These are phyloP conservation scores for Populus hybrid DNA, from an alignment of 441 rosid species.

Conservation along the genomic window DNA sequence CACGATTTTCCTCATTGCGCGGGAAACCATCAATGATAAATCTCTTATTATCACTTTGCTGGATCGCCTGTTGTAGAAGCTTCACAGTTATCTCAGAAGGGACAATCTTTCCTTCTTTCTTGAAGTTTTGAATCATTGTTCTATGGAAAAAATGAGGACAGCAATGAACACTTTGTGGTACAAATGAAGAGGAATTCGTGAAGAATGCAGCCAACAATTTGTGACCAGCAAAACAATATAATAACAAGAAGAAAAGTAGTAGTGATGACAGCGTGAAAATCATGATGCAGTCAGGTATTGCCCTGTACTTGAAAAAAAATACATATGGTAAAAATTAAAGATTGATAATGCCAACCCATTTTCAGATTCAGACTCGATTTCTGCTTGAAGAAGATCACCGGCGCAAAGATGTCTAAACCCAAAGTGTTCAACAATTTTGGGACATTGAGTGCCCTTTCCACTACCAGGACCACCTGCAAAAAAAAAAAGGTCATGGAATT, in stretches of 20 bases:
- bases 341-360: constrained; percentile 35
- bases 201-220: not conserved
- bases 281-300: not conserved
- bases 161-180: not conserved
- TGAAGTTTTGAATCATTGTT: constrained; percentile 43
- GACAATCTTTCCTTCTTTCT: constrained; percentile 54
- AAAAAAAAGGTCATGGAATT: not conserved
- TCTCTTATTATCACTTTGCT: constrained; percentile 38
- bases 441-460: constrained; percentile 68
- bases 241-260: not conserved
- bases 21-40: constrained; percentile 61
- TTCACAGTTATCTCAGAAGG: constrained; percentile 51
- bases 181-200: not conserved
- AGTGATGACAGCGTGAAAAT: not conserved
- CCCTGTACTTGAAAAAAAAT: not conserved
- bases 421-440: constrained; percentile 39
- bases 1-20: constrained; percentile 50
- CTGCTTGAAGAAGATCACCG: constrained; percentile 64
- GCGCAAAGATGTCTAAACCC: constrained; percentile 58
- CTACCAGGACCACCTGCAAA: constrained; percentile 58
- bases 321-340: not conserved
- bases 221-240: not conserved
- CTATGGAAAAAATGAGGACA: constrained; percentile 15
- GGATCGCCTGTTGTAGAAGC: constrained; percentile 53
- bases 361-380: constrained; percentile 48